Evolutionary conservation across 225 moss, liverwort and hornwort species (phyloP), one percentile per base, ranked within the genome.

Genomic region (Rhytidiadelphus loreus): DNA sequence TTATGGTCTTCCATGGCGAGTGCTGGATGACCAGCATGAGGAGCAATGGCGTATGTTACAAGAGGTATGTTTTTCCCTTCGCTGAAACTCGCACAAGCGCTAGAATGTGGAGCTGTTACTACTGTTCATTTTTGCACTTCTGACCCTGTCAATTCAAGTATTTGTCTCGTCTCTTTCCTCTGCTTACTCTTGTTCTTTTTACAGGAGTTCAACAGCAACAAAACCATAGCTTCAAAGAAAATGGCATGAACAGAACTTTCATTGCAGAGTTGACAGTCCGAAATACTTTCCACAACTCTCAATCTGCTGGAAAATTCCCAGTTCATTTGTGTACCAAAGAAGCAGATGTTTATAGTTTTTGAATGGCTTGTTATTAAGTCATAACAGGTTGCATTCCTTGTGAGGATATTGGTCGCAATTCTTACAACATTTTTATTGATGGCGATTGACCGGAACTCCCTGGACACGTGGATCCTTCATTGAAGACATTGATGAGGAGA

Each of bases 11-110:
- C 41, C 70, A 22, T 94, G 94, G 94, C 88, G 87, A 75, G 80
- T 91, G 75, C 87, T 93, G 43, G 89, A 92, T 86, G 92, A 87
- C 55, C 94, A 94, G 76, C 91, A 91, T 66, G 90, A 90, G 65
- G 69, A 84, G 32, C 94, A 94, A 62, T 94, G 94, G 94, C 82
- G 74, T 61, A 58, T 89, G 73, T 68, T 94, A 59, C 83, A 90
- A 71, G 86, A 86, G 89, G 94, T 89, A 52, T 66, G 43, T 58
- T 76, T 33, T 86, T 22, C 50, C 69, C 46, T 64, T 72, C 15
- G 63, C 64, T 21, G 50, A n/a, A 58, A 85, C 26, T 72, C 26
- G 24, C 74, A 64, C 56, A n/a, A 86, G 77, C 25, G 48, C 22
- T 70, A 58, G 66, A 86, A 35, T 84, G 73, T 73, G 87, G 66